A percentile compares a stretch with the other conserved stretches of the same genome.
These are phyloP conservation scores for Durio zibethinus DNA, from an alignment of 345 rosid genomes.

Conservation along the genomic window DNA sequence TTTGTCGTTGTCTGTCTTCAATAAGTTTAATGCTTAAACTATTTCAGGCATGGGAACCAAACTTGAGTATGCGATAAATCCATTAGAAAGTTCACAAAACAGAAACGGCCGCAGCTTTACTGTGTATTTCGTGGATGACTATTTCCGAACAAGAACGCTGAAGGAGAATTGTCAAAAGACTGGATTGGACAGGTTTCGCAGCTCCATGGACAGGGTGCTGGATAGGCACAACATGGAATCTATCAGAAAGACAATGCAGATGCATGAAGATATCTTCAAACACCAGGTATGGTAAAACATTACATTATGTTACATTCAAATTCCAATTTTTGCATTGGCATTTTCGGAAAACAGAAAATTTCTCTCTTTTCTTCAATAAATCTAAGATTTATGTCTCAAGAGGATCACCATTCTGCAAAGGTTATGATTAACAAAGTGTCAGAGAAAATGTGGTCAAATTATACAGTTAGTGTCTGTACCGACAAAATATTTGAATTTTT, in stretches of 20 bases:
- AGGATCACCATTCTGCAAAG: neutral
- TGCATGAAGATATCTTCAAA: slow-evolving; percentile 67
- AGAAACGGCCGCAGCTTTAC: slow-evolving; percentile 27
- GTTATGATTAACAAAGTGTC: neutral
- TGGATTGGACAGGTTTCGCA: slow-evolving; percentile 17
- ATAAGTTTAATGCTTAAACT: slow-evolving; percentile 13
- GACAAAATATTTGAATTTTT: too few relatives aligned
- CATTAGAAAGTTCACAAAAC: slow-evolving; percentile 30
- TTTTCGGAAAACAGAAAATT: neutral
- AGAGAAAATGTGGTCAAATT: too few relatives aligned
- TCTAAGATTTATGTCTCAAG: neutral
- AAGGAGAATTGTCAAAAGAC: slow-evolving; percentile 18
- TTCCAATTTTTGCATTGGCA: neutral
- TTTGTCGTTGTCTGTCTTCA: neutral
- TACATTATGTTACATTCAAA: neutral
- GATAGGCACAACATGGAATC: slow-evolving; percentile 50
- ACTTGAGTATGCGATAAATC: slow-evolving; percentile 38
- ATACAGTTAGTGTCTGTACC: too few relatives aligned
- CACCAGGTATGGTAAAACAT: slow-evolving; percentile 49
- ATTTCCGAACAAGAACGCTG: slow-evolving; percentile 24
- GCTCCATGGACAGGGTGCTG: slow-evolving; percentile 45
- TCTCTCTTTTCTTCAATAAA: neutral
- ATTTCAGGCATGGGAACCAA: slow-evolving; percentile 83
- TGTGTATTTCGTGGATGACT: slow-evolving; percentile 45
- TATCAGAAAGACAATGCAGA: slow-evolving; percentile 72